phyloP scores from a whole-genome alignment of 2,329 filamentous ascomycete genomes.

The Geosmithia putterillii region DNA sequence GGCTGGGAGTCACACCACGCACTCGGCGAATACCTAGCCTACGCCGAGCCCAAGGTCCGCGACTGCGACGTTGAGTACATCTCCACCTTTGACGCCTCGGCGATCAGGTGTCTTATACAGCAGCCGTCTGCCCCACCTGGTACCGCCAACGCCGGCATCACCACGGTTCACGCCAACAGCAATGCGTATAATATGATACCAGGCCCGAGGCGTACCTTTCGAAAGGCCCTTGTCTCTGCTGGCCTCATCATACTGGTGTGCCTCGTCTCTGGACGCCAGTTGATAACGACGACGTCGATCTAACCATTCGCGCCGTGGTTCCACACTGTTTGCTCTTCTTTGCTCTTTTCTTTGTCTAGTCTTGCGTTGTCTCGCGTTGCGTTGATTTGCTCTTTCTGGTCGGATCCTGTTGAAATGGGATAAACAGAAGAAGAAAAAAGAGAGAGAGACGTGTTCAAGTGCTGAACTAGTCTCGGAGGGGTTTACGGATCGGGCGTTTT shows the following conservation, averaged over 20 bases:
- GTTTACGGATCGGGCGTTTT: neutral
- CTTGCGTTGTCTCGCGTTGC: neutral
- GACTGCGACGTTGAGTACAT: slow-evolving; percentile 50
- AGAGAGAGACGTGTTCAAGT: neutral
- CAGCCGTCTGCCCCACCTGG: neutral
- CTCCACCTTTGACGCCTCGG: slow-evolving; percentile 30
- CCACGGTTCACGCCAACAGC: slow-evolving; percentile 2
- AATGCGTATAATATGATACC: neutral
- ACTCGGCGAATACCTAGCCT: slow-evolving; percentile 62
- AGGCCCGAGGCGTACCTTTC: slow-evolving; percentile 21
- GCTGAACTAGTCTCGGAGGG: neutral
- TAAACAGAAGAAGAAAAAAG: neutral
- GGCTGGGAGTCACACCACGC: slow-evolving; percentile 52
- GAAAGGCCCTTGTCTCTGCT: slow-evolving; percentile 29
- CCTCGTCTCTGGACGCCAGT: slow-evolving; percentile 22
- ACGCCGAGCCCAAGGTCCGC: slow-evolving; percentile 46
- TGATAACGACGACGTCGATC: slow-evolving; percentile 6
- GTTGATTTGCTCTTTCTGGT: too few species aligned
- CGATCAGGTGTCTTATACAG: too few species aligned
- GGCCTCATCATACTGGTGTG: slow-evolving; percentile 29
- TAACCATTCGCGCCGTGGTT: neutral
- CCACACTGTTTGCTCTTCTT: neutral
- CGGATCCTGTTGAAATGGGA: neutral
- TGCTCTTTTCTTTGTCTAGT: neutral
- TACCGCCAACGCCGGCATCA: slow-evolving; percentile 9